These are phyloP conservation scores for Hypoxylon lienhwacheense DNA, from an alignment of 495 filamentous ascomycete species.

Conservation along the genomic window DNA sequence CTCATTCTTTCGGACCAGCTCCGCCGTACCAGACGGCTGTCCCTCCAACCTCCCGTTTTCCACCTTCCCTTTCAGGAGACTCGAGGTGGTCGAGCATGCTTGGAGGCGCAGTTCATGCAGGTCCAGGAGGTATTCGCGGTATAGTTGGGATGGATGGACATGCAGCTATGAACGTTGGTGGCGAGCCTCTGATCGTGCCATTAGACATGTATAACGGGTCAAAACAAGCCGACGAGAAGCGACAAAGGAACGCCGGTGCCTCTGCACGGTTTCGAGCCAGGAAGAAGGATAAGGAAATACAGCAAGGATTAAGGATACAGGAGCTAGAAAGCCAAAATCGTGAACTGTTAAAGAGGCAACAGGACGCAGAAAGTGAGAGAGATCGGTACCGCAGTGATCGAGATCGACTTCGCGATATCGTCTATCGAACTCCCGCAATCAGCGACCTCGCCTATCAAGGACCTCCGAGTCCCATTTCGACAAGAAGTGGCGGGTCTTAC, in stretches of 20 bases:
- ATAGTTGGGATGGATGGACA: conserved; percentile 47
- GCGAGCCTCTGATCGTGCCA: conserved; percentile 60
- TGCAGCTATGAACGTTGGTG: conserved; percentile 48
- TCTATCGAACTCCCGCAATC: conserved; percentile 55
- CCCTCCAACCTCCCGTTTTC: conserved; percentile 23
- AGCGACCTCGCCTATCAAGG: conserved; percentile 52
- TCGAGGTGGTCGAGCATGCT: conserved; percentile 38
- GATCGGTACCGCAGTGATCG: conserved; percentile 57
- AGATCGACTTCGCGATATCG: conserved; percentile 67
- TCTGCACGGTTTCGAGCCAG: conserved; percentile 86
- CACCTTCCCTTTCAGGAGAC: conserved; percentile 36
- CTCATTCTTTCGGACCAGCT: conserved; percentile 29
- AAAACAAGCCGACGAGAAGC: conserved; percentile 85
- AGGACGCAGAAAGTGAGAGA: conserved; percentile 53
- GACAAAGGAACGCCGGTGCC: conserved; percentile 90
- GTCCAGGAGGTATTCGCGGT: conserved; percentile 35
- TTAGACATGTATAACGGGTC: conserved; percentile 80
- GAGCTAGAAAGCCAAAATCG: conserved; percentile 63
- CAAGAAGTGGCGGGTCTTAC: conserved; percentile 38
- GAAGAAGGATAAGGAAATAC: conserved; percentile 85
- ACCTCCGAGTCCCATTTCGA: conserved; percentile 50
- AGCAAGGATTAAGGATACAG: conserved; percentile 63
- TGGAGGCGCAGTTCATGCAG: conserved; percentile 26
- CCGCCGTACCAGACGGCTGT: conserved; percentile 32
- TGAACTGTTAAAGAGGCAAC: conserved; percentile 46